Evolutionary conservation across 768 basidiomycete genomes (phyloP), one percentile per base, ranked within the genome.

Genomic region (Rhodotorula kratochvilovae): DNA sequence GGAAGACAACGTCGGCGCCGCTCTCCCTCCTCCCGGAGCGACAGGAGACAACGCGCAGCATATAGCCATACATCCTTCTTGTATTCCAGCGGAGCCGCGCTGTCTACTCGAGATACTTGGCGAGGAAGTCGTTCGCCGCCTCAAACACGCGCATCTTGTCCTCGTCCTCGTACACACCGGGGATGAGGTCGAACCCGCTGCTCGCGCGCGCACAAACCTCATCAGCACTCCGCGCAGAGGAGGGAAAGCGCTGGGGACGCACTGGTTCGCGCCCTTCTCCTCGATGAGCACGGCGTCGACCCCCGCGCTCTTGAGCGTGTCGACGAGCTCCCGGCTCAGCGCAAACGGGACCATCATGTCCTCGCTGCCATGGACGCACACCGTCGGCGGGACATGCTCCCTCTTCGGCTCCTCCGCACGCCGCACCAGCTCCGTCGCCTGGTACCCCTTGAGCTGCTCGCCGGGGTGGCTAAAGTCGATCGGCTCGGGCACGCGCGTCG

Each of bases 121-220:
- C 73, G 21, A 74, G 36, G 46, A 70, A 74, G 21, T 70, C 73
- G n/a, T 63, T 65, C 27, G 73, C 73, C 17, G 23, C 2, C 6
- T 70, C 54, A 17, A 65, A 61, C 51, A 62, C 66, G 45, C 27
- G 29, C 66, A 54, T 61, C 39, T 57, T 54, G 25, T 50, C 35
- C 58, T 21, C 7, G 25, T 70, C 59, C 3, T 35, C 68, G 8
- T 45, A 13, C 15, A 54, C 59, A 2, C 73, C 73, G 29, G 68
- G 66, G 4, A 67, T 17, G 27, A 74, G 42, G 43, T 74, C 73
- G n/a, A 70, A 74, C 15, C 73, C 73, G 59, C 63, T 64, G 54
- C 33, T 33, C 48, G 31, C 19, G 27, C 1, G 16, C 42, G 42
- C 43, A 60, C 27, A n/a, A n/a, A n/a, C n/a, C n/a, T n/a, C n/a